Percentiles rank a stretch among this genome's conserved stretches.
Evolutionary conservation across 2,329 filamentous ascomycete species (phyloP).

Genomic region (Dryadomyces sulphureus): DNA sequence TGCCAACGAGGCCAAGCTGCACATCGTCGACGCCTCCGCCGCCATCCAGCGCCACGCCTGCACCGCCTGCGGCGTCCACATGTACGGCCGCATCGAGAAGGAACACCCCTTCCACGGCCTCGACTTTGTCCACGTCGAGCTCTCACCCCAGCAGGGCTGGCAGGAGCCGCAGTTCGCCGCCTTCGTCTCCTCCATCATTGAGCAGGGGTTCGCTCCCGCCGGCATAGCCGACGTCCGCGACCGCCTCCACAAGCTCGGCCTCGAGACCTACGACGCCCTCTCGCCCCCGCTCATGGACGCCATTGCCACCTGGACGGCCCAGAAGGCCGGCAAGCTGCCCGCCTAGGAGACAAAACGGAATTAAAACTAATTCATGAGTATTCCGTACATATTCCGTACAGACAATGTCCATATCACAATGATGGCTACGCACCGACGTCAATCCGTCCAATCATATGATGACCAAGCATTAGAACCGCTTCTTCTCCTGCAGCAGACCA

Average conservation of each 20-base stretch:
- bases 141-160: constrained; percentile 47
- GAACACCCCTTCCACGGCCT: constrained; percentile 53
- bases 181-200: constrained; percentile 53
- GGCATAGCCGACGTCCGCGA: constrained; percentile 38
- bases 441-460: neutral
- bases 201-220: constrained; percentile 46
- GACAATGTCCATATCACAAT: neutral
- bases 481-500: neutral
- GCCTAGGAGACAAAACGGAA: constrained; percentile 6
- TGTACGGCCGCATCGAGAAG: constrained; percentile 50
- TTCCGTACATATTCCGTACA: neutral
- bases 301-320: constrained; percentile 38
- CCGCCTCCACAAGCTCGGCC: constrained; percentile 35
- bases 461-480: neutral
- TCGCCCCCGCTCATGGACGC: constrained; percentile 49
- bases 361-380: neutral
- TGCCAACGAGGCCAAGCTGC: constrained; percentile 41
- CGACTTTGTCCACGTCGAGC: constrained; percentile 54
- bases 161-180: constrained; percentile 58
- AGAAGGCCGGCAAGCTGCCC: constrained; percentile 23
- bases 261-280: constrained; percentile 49
- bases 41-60: constrained; percentile 48
- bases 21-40: constrained; percentile 38
- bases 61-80: constrained; percentile 42
- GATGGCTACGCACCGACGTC: too few species aligned